A percentile compares a stretch with the other conserved stretches of the same genome.
These are phyloP conservation scores for Zymoseptoria ardabiliae DNA, from an alignment of 2,329 filamentous ascomycete genomes.

Conservation along the genomic window DNA sequence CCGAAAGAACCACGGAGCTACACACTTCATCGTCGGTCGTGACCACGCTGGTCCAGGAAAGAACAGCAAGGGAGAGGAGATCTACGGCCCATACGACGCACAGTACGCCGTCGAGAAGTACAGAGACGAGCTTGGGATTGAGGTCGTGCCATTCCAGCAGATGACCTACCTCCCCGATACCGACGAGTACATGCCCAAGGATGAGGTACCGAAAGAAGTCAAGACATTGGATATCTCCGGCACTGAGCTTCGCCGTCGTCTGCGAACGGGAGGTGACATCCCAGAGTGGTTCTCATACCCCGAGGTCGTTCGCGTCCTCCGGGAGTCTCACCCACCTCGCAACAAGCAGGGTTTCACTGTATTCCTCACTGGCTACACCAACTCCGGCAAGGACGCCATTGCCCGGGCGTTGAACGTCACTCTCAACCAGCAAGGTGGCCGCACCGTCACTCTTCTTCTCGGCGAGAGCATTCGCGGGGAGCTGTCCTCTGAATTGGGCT, in stretches of 20 bases:
- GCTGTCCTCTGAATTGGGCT: conserved; percentile 90
- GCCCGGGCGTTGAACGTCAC: conserved; percentile 93
- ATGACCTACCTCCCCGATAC: conserved; percentile 98
- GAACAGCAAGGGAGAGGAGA: conserved; percentile 94
- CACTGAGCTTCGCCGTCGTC: conserved; percentile 79
- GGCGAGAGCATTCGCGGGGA: conserved; percentile 93
- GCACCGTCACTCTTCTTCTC: conserved; percentile 86
- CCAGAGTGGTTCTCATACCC: conserved; percentile 99
- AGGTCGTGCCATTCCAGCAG: conserved; percentile 98
- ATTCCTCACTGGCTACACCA: conserved; percentile 95
- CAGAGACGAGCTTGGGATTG: conserved; percentile 91
- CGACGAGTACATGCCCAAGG: conserved; percentile 91
- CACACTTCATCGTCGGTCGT: conserved; percentile 98
- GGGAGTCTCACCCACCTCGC: conserved; percentile 91
- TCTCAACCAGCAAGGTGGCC: conserved; percentile 94
- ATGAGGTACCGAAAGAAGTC: conserved; percentile 76
- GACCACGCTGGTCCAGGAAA: conserved; percentile 97
- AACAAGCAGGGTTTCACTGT: conserved; percentile 93
- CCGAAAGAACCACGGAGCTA: conserved; percentile 98
- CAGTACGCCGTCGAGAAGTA: conserved; percentile 96
- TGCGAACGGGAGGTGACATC: conserved; percentile 87
- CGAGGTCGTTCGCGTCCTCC: conserved; percentile 91
- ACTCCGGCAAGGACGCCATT: conserved; percentile 94
- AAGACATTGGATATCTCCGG: conserved; percentile 60
- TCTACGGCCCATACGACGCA: conserved; percentile 97